Evolutionary conservation across 495 filamentous ascomycete species (phyloP).

Genomic region (Aspergillus steynii): DNA sequence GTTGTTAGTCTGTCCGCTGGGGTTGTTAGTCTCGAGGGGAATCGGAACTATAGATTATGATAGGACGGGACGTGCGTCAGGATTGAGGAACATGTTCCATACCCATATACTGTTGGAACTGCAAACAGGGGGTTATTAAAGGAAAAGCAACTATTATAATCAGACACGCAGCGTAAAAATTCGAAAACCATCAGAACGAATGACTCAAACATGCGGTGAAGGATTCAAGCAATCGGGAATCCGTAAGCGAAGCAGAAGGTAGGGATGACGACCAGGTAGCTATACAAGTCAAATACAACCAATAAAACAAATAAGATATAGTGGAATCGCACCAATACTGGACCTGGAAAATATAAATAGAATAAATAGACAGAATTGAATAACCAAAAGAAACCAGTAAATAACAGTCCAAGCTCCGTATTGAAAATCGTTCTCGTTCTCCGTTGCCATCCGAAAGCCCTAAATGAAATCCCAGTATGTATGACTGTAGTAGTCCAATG

Average conservation of each 20-base stretch:
- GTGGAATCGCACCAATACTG: not conserved
- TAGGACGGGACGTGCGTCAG: not conserved
- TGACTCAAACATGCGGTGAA: not conserved
- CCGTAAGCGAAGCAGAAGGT: not conserved
- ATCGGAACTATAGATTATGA: not conserved
- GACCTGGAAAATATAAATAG: not conserved
- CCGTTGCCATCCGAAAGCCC: constrained; percentile 4
- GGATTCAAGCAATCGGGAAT: not conserved
- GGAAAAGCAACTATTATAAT: not conserved
- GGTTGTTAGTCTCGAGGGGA: no score
- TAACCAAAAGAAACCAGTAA: not conserved
- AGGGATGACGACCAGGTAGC: not conserved
- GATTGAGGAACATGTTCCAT: not conserved
- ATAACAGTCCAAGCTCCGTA: not conserved
- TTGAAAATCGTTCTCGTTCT: constrained; percentile 14
- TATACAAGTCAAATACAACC: not conserved
- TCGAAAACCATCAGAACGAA: not conserved
- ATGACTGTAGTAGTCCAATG: constrained; percentile 9
- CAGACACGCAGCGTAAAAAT: no score
- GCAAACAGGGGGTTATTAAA: not conserved
- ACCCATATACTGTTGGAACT: not conserved
- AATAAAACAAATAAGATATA: no score
- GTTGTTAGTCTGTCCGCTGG: not conserved
- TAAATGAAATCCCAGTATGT: constrained; percentile 2
- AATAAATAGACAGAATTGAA: not conserved